A percentile compares a stretch with the other conserved stretches of the same genome.
Conservation (phyloP, 371 early-diverging fungal genomes). For the Umbelopsis sp. region DNA sequence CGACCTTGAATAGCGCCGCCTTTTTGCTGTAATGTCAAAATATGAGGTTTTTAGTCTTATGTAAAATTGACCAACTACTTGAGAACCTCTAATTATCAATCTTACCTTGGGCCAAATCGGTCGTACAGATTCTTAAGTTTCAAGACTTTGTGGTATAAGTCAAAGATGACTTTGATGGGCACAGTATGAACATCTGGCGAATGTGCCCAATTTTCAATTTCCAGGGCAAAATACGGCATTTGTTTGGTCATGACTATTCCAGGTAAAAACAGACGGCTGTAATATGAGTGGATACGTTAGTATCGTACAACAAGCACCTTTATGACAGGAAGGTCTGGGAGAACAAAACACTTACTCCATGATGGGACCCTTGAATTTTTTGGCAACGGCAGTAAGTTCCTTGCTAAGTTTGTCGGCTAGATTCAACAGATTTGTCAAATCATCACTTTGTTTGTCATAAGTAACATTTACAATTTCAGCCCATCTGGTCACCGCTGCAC, state of each 20-base stretch:
- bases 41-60: neutral
- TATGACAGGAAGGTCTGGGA: neutral
- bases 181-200: constrained; percentile 44
- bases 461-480: constrained; percentile 40
- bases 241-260: constrained; percentile 55
- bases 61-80: neutral
- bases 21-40: constrained; percentile 34
- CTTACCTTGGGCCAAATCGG: constrained; percentile 50
- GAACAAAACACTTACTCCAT: constrained; percentile 35
- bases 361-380: constrained; percentile 46
- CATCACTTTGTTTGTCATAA: constrained; percentile 35
- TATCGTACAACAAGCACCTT: neutral
- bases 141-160: constrained; percentile 55
- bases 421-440: constrained; percentile 41
- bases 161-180: constrained; percentile 53
- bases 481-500: constrained; percentile 58
- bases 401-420: constrained; percentile 53
- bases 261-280: constrained; percentile 39
- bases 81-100: neutral
- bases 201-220: constrained; percentile 58
- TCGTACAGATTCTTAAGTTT: constrained; percentile 52
- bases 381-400: constrained; percentile 44
- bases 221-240: constrained; percentile 57
- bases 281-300: neutral
- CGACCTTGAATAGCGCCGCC: constrained; percentile 59